These are phyloP conservation scores for Sorghum bicolor DNA, from an alignment of 176 grass and related monocot genomes.

Conservation along the genomic window Sorghum_bicolor_NCBIv3 NC_012870.2:12129001-12129500, in stretches of 20 bases:
- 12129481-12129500: background rate
- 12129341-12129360: background rate
- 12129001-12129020: constrained; percentile 99
- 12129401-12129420: background rate
- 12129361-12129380: background rate
- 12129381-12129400: background rate
- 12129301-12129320: background rate
- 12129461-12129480: background rate
- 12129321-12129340: background rate
- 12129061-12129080: constrained; percentile 99
- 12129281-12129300: background rate
- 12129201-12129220: background rate
- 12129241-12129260: background rate
- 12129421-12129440: background rate
- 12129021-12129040: constrained; percentile 99
- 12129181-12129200: background rate
- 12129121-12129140: background rate
- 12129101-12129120: background rate
- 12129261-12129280: background rate
- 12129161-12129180: constrained; percentile 10
- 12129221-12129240: background rate
- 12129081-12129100: constrained; percentile 99
- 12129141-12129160: background rate
- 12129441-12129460: background rate
- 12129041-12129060: constrained; percentile 99